Evolutionary conservation across 2,329 filamentous ascomycete genomes (phyloP).

Genomic region (Trichoderma pleuroti): DNA sequence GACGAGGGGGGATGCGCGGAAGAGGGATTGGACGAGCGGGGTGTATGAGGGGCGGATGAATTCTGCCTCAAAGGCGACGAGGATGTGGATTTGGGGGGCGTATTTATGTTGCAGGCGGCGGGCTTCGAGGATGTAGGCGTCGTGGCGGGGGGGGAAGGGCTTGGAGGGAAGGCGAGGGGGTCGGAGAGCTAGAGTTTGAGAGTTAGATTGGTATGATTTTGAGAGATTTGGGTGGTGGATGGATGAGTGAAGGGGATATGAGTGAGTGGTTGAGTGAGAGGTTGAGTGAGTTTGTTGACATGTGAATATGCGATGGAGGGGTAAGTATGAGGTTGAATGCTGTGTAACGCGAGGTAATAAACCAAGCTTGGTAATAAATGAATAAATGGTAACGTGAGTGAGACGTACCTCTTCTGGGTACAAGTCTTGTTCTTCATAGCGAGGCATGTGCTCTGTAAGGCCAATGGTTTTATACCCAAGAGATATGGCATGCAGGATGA

Average conservation of each 20-base stretch:
- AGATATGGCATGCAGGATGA: slow-evolving; percentile 74
- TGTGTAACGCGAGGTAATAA: not conserved
- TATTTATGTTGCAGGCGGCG: slow-evolving; percentile 68
- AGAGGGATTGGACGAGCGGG: slow-evolving; percentile 58
- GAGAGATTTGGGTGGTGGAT: not conserved
- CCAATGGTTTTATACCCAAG: slow-evolving; percentile 79
- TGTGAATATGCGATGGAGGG: slow-evolving; percentile 5
- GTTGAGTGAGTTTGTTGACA: not conserved
- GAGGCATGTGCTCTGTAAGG: slow-evolving; percentile 93
- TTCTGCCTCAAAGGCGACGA: slow-evolving; percentile 90
- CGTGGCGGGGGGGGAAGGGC: slow-evolving; percentile 55
- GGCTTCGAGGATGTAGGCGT: slow-evolving; percentile 73
- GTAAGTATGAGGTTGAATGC: slow-evolving; percentile 22
- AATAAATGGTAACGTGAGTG: not conserved
- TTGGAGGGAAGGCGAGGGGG: slow-evolving; percentile 46
- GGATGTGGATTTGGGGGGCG: slow-evolving; percentile 65
- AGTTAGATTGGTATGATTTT: not conserved
- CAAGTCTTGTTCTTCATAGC: slow-evolving; percentile 67
- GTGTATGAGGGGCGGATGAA: slow-evolving; percentile 73
- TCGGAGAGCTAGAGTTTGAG: slow-evolving; percentile 34
- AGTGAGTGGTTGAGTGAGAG: not conserved
- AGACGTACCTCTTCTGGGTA: slow-evolving; percentile 80
- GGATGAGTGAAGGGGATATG: not conserved
- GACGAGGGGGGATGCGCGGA: slow-evolving; percentile 60
- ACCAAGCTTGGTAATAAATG: not conserved